Evolutionary conservation across 2,329 filamentous ascomycete genomes (phyloP), one percentile per base, ranked within the genome.

Genomic region (Ceratocystis albifundus): DNA sequence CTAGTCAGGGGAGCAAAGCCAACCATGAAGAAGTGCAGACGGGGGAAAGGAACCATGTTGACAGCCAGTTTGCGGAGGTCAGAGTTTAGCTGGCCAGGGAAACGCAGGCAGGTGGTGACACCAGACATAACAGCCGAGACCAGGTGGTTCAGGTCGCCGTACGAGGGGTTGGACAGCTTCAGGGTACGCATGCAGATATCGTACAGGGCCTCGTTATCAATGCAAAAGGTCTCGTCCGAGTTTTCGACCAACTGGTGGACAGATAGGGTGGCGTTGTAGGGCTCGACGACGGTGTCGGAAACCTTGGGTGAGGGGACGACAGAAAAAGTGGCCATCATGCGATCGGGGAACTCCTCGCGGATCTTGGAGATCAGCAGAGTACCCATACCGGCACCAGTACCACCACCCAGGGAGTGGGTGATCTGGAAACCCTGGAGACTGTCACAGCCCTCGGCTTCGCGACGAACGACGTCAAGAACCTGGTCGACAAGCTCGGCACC

Each of bases 21-120:
- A 78, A 99, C 94, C 94, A 99, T 99, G 88, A 99, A 99, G 88
- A 99, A 99, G 82, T 99, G 94, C 70, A 99, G 90, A 91, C 94
- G 94, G 73, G 94, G 94, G 89, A 99, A 99, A 70, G 94, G 94
- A 80, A 99, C 94, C 84, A 99, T 99, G 90, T 99, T 99, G 80
- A 99, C 94, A 73, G 94, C 94, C 76, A 99, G 82, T 85, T 99
- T 99, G 83, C 94, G 91, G 73, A 99, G 89, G 79, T 99, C 94
- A 77, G 94, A 99, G 89, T 99, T 99, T 72, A 99, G 88, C 85
- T 99, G 94, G 78, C 94, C 94, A 67, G 94, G 94, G 90, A 99
- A 99, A 80, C 94, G 94, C 77, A 99, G 84, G 79, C 90, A 97
- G 74, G 94, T 97, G 77, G 94, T 96, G 75, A 99, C 90, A 79